Conservation (phyloP, 306 rosid species). For the Gleditsia sinensis region DNA sequence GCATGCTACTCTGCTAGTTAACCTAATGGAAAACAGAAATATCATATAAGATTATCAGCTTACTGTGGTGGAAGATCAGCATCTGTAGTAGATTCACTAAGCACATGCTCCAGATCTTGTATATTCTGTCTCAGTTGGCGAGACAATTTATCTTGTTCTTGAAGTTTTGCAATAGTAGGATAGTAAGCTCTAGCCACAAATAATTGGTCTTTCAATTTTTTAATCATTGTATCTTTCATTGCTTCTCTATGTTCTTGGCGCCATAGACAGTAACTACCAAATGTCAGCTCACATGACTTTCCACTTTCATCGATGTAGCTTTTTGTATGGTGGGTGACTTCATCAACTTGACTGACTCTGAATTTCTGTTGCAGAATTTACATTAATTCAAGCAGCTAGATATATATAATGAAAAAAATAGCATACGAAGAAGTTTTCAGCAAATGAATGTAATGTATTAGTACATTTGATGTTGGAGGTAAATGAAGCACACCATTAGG, state of each 20-base stretch:
- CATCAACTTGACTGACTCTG: slow-evolving; percentile 36
- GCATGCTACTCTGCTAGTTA: slow-evolving; percentile 23
- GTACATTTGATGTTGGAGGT: slow-evolving; percentile 55
- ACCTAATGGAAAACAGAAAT: slow-evolving; percentile 14
- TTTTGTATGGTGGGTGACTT: slow-evolving; percentile 39
- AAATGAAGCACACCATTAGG: slow-evolving; percentile 44
- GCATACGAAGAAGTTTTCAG: slow-evolving; percentile 22
- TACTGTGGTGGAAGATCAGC: slow-evolving; percentile 90
- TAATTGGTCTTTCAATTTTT: slow-evolving; percentile 86
- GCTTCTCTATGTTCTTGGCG: slow-evolving; percentile 75
- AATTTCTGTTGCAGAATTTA: slow-evolving; percentile 61
- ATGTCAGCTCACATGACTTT: slow-evolving; percentile 75
- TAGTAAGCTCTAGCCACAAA: slow-evolving; percentile 96
- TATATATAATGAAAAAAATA: slow-evolving; percentile 19
- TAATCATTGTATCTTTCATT: slow-evolving; percentile 78
- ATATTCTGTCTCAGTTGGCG: slow-evolving; percentile 84
- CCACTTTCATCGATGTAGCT: slow-evolving; percentile 59
- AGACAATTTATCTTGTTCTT: slow-evolving; percentile 72
- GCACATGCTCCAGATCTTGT: slow-evolving; percentile 90
- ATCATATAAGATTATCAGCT: slow-evolving; percentile 44
- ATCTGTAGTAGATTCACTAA: slow-evolving; percentile 90
- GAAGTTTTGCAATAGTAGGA: slow-evolving; percentile 93
- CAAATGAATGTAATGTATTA: slow-evolving; percentile 39
- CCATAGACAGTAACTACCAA: slow-evolving; percentile 96
- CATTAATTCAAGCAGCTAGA: slow-evolving; percentile 31